These are phyloP conservation scores for Penicillium sp. DNA, from an alignment of 2,329 filamentous ascomycete genomes.

Conservation along the genomic window DNA sequence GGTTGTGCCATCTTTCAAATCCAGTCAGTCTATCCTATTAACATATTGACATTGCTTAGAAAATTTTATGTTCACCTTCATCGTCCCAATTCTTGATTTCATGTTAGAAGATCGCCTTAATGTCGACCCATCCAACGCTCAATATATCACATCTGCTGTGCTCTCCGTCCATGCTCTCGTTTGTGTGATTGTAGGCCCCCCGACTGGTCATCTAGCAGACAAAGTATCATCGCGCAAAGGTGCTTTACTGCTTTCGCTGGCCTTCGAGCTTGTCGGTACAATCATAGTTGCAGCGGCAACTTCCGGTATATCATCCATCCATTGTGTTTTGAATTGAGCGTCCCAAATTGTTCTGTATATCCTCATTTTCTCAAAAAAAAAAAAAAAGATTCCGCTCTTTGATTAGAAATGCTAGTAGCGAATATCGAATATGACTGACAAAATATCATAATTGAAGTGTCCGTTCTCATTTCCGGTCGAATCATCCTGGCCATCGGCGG, in stretches of 20 bases:
- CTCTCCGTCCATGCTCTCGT: slow-evolving; percentile 24
- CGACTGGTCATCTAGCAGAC: slow-evolving; percentile 24
- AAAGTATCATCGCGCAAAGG: slow-evolving; percentile 19
- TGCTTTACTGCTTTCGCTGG: slow-evolving; percentile 24
- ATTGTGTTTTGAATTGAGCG: neutral
- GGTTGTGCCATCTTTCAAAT: neutral
- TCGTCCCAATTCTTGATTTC: slow-evolving; percentile 29
- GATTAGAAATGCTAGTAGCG: neutral
- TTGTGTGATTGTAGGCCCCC: slow-evolving; percentile 20
- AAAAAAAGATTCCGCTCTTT: too few relatives aligned
- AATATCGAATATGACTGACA: neutral
- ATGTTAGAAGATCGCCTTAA: slow-evolving; percentile 25
- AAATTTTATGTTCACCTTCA: slow-evolving; percentile 26
- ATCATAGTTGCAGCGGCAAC: slow-evolving; percentile 22
- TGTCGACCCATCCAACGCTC: slow-evolving; percentile 21
- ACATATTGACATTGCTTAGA: slow-evolving; percentile 17
- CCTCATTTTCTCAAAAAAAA: too few relatives aligned
- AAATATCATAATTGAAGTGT: slow-evolving; percentile 14
- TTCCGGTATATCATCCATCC: slow-evolving; percentile 19
- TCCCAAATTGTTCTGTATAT: too few relatives aligned
- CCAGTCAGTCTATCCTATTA: neutral
- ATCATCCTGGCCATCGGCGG: slow-evolving; percentile 27
- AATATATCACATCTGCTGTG: slow-evolving; percentile 23
- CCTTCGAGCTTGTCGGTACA: slow-evolving; percentile 24
- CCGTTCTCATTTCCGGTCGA: slow-evolving; percentile 24